Percentiles rank a stretch among this genome's conserved stretches.
phyloP scores from a whole-genome alignment of 1,139 yeast species.

The Sugiyamaella xylanicola region DNA sequence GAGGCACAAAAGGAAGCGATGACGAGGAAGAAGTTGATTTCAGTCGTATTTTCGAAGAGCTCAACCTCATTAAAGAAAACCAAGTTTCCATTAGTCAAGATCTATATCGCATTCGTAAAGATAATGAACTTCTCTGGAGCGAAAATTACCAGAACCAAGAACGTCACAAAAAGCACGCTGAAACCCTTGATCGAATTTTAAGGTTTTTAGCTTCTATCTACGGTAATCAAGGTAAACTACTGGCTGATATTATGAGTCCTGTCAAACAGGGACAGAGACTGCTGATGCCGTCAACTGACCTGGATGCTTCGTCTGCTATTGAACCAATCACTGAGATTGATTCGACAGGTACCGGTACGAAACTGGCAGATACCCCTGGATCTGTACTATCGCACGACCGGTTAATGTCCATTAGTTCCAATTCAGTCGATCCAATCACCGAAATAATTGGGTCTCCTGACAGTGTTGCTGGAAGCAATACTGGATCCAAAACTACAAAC shows the following conservation, averaged over 20 bases:
- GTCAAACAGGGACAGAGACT: constrained; percentile 23
- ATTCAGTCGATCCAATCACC: constrained; percentile 8
- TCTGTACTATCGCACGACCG: constrained; percentile 10
- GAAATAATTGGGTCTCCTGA: constrained; percentile 16
- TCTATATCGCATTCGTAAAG: constrained; percentile 75
- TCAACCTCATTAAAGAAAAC: constrained; percentile 73
- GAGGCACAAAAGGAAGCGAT: constrained; percentile 47
- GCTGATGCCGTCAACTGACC: constrained; percentile 20
- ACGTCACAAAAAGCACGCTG: constrained; percentile 80
- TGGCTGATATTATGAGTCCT: constrained; percentile 35
- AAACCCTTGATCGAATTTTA: constrained; percentile 82
- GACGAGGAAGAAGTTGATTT: constrained; percentile 57
- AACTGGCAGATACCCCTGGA: neutral
- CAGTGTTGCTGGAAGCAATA: neutral
- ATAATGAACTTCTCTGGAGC: constrained; percentile 88
- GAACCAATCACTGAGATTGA: constrained; percentile 16
- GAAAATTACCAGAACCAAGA: constrained; percentile 84
- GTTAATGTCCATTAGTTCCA: constrained; percentile 14
- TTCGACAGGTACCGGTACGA: neutral
- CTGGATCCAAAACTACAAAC: neutral
- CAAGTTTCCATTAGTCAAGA: constrained; percentile 85
- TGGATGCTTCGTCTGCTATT: neutral
- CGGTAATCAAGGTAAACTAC: constrained; percentile 54
- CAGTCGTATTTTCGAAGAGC: constrained; percentile 62
- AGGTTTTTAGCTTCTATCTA: constrained; percentile 83